Conservation (phyloP, 2,329 filamentous ascomycete genomes). For the Penicillium thymicola region DNA sequence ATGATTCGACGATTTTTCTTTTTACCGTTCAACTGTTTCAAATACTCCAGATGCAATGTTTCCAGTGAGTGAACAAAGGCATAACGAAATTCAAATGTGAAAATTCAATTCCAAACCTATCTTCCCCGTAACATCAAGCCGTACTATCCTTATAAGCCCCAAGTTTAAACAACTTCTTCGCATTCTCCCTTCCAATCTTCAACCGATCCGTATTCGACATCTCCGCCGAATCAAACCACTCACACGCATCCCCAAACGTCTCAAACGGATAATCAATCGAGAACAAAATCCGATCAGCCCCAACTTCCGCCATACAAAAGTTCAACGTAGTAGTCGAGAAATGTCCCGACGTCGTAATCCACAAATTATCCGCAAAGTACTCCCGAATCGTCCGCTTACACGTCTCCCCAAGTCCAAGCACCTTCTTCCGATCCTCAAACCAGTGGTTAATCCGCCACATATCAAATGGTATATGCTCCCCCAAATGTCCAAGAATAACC, state of each 20-base stretch:
- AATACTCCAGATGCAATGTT: not conserved
- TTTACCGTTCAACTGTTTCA: not conserved
- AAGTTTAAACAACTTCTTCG: slow-evolving; percentile 44
- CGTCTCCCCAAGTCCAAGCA: slow-evolving; percentile 35
- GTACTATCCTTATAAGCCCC: slow-evolving; percentile 33
- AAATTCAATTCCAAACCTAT: not conserved
- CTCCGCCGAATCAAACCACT: slow-evolving; percentile 43
- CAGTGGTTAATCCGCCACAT: slow-evolving; percentile 48
- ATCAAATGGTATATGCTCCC: slow-evolving; percentile 51
- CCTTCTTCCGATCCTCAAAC: slow-evolving; percentile 41
- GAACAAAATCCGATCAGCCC: slow-evolving; percentile 41
- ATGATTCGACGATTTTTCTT: not conserved
- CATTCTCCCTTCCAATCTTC: slow-evolving; percentile 49
- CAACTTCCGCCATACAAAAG: slow-evolving; percentile 41
- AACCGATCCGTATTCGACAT: slow-evolving; percentile 36
- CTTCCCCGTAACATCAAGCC: slow-evolving; percentile 12
- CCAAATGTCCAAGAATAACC: slow-evolving; percentile 49
- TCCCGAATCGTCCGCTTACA: slow-evolving; percentile 46
- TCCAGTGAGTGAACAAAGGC: not conserved
- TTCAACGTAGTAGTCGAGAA: slow-evolving; percentile 41
- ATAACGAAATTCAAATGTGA: not conserved
- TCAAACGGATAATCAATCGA: slow-evolving; percentile 44
- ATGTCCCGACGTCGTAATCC: slow-evolving; percentile 43
- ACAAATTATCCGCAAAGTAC: slow-evolving; percentile 43
- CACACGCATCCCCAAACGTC: slow-evolving; percentile 42